Conservation (phyloP, 2,329 filamentous ascomycete species). For the Fusarium sp. region DNA sequence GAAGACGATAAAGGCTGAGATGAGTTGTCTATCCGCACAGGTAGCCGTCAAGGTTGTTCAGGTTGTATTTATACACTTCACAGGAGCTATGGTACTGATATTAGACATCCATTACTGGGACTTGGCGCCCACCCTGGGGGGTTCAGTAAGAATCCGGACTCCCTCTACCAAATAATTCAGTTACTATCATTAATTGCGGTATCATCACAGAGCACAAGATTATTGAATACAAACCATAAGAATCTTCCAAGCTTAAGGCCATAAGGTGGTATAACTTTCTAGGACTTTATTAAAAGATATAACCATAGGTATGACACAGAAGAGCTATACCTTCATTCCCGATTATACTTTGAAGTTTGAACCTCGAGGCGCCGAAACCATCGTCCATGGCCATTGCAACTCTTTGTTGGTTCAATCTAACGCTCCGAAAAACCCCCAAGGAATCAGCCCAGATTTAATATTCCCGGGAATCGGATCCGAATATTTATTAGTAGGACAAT, state of each 20-base stretch:
- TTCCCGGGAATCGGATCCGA: slow-evolving; percentile 37
- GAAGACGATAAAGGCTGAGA: background rate
- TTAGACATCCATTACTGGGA: slow-evolving; percentile 14
- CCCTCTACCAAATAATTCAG: no score
- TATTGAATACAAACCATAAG: no score
- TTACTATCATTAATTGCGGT: no score
- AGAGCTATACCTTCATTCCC: no score
- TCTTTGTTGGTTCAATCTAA: slow-evolving; percentile 13
- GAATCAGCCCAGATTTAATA: slow-evolving; percentile 19
- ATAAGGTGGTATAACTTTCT: no score
- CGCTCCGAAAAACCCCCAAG: slow-evolving; percentile 21
- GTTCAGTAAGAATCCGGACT: no score
- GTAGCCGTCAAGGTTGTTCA: slow-evolving; percentile 31
- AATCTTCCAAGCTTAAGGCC: no score
- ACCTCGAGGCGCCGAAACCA: background rate
- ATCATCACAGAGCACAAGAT: no score
- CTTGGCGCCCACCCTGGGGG: slow-evolving; percentile 6
- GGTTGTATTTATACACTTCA: slow-evolving; percentile 1
- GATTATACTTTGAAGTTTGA: no score
- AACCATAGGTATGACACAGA: no score
- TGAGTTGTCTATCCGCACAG: background rate
- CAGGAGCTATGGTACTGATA: slow-evolving; percentile 18
- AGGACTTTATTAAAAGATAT: no score
- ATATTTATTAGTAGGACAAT: slow-evolving; percentile 2
- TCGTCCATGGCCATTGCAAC: background rate